Percentiles rank a stretch among this genome's conserved stretches.
Evolutionary conservation across 108 stramenopile species (phyloP).

Genomic region (Ochromonas danica): DNA sequence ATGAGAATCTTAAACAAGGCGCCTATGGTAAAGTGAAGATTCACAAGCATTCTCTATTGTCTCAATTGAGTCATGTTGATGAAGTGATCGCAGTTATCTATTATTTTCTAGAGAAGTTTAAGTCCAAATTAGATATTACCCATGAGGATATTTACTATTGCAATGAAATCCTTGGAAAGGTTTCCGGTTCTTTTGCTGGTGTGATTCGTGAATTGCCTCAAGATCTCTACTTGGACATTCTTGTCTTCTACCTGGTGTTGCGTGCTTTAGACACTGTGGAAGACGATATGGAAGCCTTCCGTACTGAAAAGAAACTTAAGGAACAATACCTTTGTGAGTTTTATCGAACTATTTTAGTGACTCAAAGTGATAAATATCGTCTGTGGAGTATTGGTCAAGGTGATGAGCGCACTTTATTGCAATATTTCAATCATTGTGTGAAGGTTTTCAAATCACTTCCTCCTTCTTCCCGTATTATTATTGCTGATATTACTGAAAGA

Average conservation of each 20-base stretch:
- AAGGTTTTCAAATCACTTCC: slow-evolving; percentile 69
- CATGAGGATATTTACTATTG: slow-evolving; percentile 80
- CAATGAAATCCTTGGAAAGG: slow-evolving; percentile 89
- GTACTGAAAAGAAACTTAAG: slow-evolving; percentile 69
- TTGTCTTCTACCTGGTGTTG: slow-evolving; percentile 94
- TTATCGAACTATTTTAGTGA: slow-evolving; percentile 74
- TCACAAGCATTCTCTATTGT: slow-evolving; percentile 71
- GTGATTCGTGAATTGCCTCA: slow-evolving; percentile 91
- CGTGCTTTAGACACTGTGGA: slow-evolving; percentile 96
- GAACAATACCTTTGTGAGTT: slow-evolving; percentile 74
- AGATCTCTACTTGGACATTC: slow-evolving; percentile 76
- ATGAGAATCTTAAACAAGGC: slow-evolving; percentile 76
- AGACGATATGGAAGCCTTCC: slow-evolving; percentile 93
- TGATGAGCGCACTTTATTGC: slow-evolving; percentile 81
- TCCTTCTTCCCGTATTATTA: slow-evolving; percentile 68
- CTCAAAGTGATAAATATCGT: slow-evolving; percentile 68
- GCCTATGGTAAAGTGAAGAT: slow-evolving; percentile 86
- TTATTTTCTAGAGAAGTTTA: slow-evolving; percentile 71
- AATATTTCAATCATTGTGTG: slow-evolving; percentile 85
- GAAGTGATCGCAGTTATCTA: slow-evolving; percentile 80
- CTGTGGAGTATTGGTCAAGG: slow-evolving; percentile 89
- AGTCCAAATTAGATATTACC: slow-evolving; percentile 53
- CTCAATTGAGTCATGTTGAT: slow-evolving; percentile 70
- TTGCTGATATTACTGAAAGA: slow-evolving; percentile 83
- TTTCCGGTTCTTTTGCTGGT: slow-evolving; percentile 90